Conservation (phyloP, 2,329 filamentous ascomycete genomes). For the Pseudogymnoascus sp. region DNA sequence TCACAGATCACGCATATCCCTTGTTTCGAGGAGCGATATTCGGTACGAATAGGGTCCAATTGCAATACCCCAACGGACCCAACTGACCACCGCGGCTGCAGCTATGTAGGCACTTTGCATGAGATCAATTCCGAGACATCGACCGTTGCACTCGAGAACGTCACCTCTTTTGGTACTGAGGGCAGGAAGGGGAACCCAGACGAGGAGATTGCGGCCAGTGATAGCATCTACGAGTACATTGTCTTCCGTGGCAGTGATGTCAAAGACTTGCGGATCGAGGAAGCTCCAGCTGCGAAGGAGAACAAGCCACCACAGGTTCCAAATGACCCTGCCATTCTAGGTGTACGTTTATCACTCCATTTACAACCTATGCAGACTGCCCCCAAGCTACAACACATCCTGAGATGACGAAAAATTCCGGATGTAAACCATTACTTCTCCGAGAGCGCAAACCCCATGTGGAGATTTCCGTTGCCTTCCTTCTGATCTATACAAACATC, state of each 20-base stretch:
- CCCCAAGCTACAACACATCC: constrained; percentile 8
- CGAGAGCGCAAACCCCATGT: constrained; percentile 93
- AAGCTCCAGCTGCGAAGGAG: constrained; percentile 67
- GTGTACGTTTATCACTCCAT: constrained; percentile 63
- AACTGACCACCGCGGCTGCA: constrained; percentile 35
- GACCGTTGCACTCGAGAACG: constrained; percentile 94
- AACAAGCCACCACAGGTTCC: constrained; percentile 72
- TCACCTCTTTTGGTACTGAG: constrained; percentile 89
- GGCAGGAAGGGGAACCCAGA: constrained; percentile 71
- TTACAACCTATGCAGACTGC: constrained; percentile 14
- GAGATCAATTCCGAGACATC: constrained; percentile 97
- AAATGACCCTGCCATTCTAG: constrained; percentile 92
- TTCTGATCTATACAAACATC: constrained; percentile 61
- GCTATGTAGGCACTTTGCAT: constrained; percentile 91
- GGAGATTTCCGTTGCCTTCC: constrained; percentile 99
- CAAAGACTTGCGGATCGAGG: constrained; percentile 92
- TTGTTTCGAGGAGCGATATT: constrained; percentile 97
- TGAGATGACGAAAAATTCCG: constrained; percentile 87
- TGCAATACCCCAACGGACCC: not conserved
- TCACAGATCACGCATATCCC: constrained; percentile 78
- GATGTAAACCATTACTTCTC: constrained; percentile 88
- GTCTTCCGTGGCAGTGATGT: constrained; percentile 98
- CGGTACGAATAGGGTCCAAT: constrained; percentile 52
- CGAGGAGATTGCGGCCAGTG: constrained; percentile 76
- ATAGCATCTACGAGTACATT: constrained; percentile 95